phyloP scores from a whole-genome alignment of 164 flowering plant species.

The Euptelea pleiosperma region DNA sequence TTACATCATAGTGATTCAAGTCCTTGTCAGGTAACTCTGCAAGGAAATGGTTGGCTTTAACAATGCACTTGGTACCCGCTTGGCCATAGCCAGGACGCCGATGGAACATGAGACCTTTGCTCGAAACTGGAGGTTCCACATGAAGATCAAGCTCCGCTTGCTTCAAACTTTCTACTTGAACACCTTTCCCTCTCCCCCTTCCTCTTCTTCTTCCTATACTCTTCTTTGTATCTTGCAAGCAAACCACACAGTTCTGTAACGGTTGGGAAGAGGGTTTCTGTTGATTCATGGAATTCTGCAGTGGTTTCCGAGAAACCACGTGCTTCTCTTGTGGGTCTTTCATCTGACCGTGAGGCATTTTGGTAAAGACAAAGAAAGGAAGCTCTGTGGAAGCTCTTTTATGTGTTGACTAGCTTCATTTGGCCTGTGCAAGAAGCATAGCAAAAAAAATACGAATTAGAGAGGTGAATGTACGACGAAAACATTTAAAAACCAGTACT shows the following conservation, averaged over 20 bases:
- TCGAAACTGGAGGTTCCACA: slow-evolving; percentile 24
- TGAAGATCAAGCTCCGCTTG: slow-evolving; percentile 14
- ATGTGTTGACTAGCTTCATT: slow-evolving; percentile 4
- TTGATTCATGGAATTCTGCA: slow-evolving; percentile 30
- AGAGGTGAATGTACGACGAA: no score
- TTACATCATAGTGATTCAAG: slow-evolving; percentile 42
- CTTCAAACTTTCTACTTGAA: slow-evolving; percentile 17
- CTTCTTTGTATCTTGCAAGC: slow-evolving; percentile 24
- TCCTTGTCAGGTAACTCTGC: slow-evolving; percentile 36
- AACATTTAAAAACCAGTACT: no score
- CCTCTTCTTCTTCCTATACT: slow-evolving; percentile 27
- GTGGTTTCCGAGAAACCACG: slow-evolving; percentile 32
- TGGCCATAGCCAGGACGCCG: slow-evolving; percentile 39
- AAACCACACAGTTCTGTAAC: slow-evolving; percentile 11
- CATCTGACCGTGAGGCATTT: slow-evolving; percentile 39
- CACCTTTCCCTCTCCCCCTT: slow-evolving; percentile 28
- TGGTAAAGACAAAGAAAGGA: slow-evolving; percentile 1
- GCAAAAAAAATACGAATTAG: not conserved
- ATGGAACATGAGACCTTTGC: slow-evolving; percentile 26
- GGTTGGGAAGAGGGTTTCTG: slow-evolving; percentile 18
- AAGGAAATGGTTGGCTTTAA: slow-evolving; percentile 45
- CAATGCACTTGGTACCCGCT: slow-evolving; percentile 35
- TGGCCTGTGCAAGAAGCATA: not conserved
- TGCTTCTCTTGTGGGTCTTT: slow-evolving; percentile 33
- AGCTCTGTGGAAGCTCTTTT: slow-evolving; percentile 6